Evolutionary conservation across 2,329 filamentous ascomycete species (phyloP), one percentile per base, ranked within the genome.

Genomic region (Fusarium torreyae): DNA sequence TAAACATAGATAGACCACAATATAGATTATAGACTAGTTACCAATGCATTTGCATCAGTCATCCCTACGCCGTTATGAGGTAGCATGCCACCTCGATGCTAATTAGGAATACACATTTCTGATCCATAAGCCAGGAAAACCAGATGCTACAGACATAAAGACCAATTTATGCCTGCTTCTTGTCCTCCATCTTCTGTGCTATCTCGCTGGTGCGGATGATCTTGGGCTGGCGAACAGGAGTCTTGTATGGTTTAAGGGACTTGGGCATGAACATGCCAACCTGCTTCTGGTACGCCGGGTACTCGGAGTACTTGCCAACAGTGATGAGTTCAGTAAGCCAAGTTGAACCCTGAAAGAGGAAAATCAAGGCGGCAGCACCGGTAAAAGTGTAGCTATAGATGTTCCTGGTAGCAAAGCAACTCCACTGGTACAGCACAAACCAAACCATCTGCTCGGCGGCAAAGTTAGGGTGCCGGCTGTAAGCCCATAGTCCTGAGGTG

Each of bases 401-500:
- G 3, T 85, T 89, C 57, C 89, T 87, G 33, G 91, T 92, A 56
- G 90, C 87, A 77, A 89, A 91, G 79, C 92, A 95, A 70, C 88
- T 89, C 96, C 95, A 99, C 75, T 93, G 88, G 79, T 98, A 98
- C 53, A 98, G 81, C 10, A 89, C 83, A 55, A 97, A 85, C 96
- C 96, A 99, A 74, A 98, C 89, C 31, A 89, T 85, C 81, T 98
- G 96, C 81, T 99, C 96, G 7, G 93, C 93, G 7, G 92, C 89
- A 76, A 98, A 99, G 80, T 99, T 99, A 48, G 96, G 96, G 79
- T 99, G 97, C 45, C 96, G 88, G 72, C 92, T 95, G 83, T 91
- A 94, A 1, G 90, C 91, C 91, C 93, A 99, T 9, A 99, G 84
- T 0, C 96, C 96, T 6, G 86, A 89, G 10, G 93, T 91, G 69